Base-by-base conservation (phyloP, 257 asterid species). In the Catharanthus roseus region DNA sequence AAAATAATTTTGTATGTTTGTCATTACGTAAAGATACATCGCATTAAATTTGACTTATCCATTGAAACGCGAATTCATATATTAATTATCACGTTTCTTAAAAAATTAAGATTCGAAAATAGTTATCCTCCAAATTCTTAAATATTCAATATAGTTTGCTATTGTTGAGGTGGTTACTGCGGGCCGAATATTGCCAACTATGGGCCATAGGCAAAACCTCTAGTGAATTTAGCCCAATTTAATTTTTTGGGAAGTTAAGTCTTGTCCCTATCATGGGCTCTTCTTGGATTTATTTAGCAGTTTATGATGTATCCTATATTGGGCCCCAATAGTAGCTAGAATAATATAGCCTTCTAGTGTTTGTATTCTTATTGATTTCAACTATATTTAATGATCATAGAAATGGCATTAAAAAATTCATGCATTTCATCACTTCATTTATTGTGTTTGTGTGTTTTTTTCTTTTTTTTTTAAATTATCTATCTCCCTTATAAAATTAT, bases 181-280 rank as follows among this genome's bases (percentile, higher is more conserved):
- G 42, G 42, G 42, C 42, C 8, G 42, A 38, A 38, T 38, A 38
- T 3, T 38, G 42, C 42, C 42, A 38, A 44, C 6, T 44, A 51
- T 2, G 65, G 71, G 49, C 16, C 63, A 33, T 13, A 3, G 3
- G 12, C 11, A 15, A 12, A n/a, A 38, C 26, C 45, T 26, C 29
- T 19, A 19, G 13, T 51, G 10, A 23, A 41, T 56, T 45, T 41
- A 56, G 68, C 60, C 73, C 73, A 74, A 29, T n/a, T n/a, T 41
- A 8, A 39, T 7, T 28, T 65, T 8, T 21, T 5, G 39, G 19
- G 7, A 26, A 24, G 5, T 12, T 12, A 33, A 55, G 44, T n/a
- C n/a, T 26, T 66, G 34, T 55, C 67, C 13, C 3, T 4, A 11
- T 70, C 67, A 18, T 56, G 67, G 67, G 74, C 57, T 70, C 29